Percentiles rank a stretch among this genome's conserved stretches.
phyloP scores from a whole-genome alignment of 2,329 filamentous ascomycete genomes.

The Claviceps sp. region DNA sequence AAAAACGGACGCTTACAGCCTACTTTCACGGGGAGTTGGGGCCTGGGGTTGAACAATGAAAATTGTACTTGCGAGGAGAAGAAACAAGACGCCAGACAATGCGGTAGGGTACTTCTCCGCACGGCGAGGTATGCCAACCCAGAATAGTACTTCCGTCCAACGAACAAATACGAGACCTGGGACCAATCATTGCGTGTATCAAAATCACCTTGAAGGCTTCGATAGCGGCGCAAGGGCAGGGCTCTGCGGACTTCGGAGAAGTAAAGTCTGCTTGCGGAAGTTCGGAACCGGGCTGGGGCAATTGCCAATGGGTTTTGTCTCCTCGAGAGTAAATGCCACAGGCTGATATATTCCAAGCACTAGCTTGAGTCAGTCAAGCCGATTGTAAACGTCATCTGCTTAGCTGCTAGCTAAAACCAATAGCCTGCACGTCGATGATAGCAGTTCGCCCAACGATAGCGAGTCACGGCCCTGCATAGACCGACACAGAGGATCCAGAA shows the following conservation, averaged over 20 bases:
- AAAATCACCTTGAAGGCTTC: too few relatives aligned
- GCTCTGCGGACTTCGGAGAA: too few relatives aligned
- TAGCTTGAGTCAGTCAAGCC: not conserved
- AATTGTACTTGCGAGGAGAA: too few relatives aligned
- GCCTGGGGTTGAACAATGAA: too few relatives aligned
- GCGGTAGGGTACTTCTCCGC: not conserved
- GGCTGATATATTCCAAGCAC: not conserved
- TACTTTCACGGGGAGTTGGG: too few relatives aligned
- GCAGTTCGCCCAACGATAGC: not conserved
- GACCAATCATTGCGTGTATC: too few relatives aligned
- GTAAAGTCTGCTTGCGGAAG: too few relatives aligned
- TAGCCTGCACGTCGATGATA: not conserved
- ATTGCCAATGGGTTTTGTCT: too few relatives aligned
- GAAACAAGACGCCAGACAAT: not conserved
- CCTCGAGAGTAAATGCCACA: too few relatives aligned
- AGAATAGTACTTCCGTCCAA: not conserved
- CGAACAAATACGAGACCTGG: not conserved
- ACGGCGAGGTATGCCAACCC: not conserved
- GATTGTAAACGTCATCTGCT: not conserved
- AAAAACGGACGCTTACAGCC: too few relatives aligned
- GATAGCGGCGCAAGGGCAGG: too few relatives aligned
- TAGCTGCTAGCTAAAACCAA: not conserved
- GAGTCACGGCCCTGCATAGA: not conserved
- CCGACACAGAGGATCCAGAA: not conserved
- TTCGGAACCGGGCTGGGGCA: too few relatives aligned